Percentiles rank a stretch among this genome's conserved stretches.
Conservation (phyloP, 129 eudicot genomes). For the Saussurea involucrata region DNA sequence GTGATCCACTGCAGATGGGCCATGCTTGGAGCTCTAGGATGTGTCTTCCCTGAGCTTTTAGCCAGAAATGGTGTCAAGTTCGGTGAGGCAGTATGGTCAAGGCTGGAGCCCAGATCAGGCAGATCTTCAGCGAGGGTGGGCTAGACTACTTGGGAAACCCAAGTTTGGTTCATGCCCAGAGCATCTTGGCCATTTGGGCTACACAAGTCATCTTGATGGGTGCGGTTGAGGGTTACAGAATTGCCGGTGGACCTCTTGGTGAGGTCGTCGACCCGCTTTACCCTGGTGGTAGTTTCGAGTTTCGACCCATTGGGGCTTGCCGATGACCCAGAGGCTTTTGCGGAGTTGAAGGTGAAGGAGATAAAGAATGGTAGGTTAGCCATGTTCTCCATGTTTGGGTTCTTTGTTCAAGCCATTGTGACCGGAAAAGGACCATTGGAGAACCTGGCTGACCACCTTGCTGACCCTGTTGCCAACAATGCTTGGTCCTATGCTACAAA, state of each 20-base stretch:
- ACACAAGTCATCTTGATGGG: conserved; percentile 14
- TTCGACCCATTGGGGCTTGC: conserved; percentile 6
- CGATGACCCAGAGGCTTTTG: conserved; percentile 15
- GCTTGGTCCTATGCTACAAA: conserved; percentile 15
- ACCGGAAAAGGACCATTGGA: conserved; percentile 7
- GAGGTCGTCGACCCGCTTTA: neutral
- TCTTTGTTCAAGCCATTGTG: conserved; percentile 16
- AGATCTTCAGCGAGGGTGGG: conserved; percentile 13
- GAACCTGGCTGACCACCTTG: neutral
- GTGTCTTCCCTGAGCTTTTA: conserved; percentile 7
- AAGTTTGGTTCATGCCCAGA: conserved; percentile 13
- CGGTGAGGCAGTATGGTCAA: conserved; percentile 3
- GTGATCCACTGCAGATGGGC: conserved; percentile 20
- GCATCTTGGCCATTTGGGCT: conserved; percentile 24
- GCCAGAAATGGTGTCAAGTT: conserved; percentile 1
- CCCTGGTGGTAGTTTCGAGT: neutral
- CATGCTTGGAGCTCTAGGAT: conserved; percentile 23
- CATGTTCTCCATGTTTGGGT: conserved; percentile 15
- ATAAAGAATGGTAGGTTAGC: conserved; percentile 10
- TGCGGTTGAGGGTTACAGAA: neutral
- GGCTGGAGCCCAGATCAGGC: conserved; percentile 15
- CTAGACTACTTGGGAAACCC: conserved; percentile 11
- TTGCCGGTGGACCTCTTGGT: neutral
- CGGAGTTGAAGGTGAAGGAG: conserved; percentile 5
- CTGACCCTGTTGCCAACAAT: neutral